These are phyloP conservation scores for Skeletonema marinoi DNA, from an alignment of 108 stramenopile genomes.

Conservation along the genomic window DNA sequence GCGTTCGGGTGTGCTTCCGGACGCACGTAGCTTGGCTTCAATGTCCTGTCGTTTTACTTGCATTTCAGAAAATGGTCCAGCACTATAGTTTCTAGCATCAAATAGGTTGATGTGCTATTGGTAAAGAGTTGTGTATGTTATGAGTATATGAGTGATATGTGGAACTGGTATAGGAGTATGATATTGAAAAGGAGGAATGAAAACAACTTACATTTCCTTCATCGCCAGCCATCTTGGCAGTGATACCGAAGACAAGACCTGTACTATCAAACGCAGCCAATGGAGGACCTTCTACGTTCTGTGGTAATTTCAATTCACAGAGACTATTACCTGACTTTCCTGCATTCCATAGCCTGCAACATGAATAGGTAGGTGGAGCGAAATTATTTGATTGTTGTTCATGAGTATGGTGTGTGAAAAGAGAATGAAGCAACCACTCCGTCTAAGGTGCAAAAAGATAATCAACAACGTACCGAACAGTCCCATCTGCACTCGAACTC, in stretches of 20 bases:
- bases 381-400: background rate
- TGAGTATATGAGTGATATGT: background rate
- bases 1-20: conserved; percentile 38
- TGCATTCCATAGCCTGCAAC: conserved; percentile 63
- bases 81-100: conserved; percentile 76
- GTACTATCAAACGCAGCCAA: conserved; percentile 75
- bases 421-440: background rate
- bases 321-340: conserved; percentile 66
- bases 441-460: background rate
- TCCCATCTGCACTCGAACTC: conserved; percentile 63
- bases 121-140: background rate
- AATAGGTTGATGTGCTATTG: conserved; percentile 74
- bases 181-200: background rate
- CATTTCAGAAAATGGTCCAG: conserved; percentile 83
- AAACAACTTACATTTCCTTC: conserved; percentile 58
- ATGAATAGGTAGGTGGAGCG: background rate
- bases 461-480: conserved; percentile 54
- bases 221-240: conserved; percentile 52
- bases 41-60: conserved; percentile 56
- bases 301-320: conserved; percentile 70
- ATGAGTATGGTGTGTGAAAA: background rate
- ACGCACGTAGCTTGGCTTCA: conserved; percentile 33
- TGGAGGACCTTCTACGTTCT: conserved; percentile 45
- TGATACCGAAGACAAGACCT: conserved; percentile 81
- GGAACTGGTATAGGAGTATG: background rate